These are phyloP conservation scores for Ophiostoma ulmi DNA, from an alignment of 2,329 filamentous ascomycete species.

Conservation along the genomic window DNA sequence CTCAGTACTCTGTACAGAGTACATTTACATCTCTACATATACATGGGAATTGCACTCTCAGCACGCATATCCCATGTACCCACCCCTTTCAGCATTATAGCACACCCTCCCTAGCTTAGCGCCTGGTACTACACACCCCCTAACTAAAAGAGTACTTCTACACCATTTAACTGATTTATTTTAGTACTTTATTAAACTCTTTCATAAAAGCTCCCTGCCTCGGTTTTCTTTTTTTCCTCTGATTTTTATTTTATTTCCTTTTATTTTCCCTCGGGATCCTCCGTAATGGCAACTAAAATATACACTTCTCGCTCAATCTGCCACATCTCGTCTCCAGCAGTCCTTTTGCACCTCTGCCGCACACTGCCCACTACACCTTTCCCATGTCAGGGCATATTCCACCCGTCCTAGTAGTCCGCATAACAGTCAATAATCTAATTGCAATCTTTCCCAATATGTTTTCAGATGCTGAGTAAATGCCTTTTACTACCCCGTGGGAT, in stretches of 20 bases:
- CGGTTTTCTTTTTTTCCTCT: too few relatives aligned
- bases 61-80: neutral
- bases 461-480: too few relatives aligned
- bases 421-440: too few relatives aligned
- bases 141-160: neutral
- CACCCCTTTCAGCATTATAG: neutral
- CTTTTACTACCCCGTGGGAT: neutral
- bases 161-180: neutral
- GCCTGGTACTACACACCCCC: neutral
- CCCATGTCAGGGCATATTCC: neutral
- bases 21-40: too few relatives aligned
- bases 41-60: neutral
- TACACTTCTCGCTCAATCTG: too few relatives aligned
- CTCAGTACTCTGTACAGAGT: too few relatives aligned
- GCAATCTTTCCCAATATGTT: too few relatives aligned
- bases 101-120: neutral
- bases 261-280: neutral
- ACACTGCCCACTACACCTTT: neutral
- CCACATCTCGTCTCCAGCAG: neutral
- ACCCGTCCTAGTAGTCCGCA: too few relatives aligned
- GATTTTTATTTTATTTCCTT: too few relatives aligned
- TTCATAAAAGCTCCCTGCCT: too few relatives aligned
- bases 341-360: neutral
- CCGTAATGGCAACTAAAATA: neutral
- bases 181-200: too few relatives aligned